Percentiles rank a stretch among this genome's conserved stretches.
Conservation (phyloP, 768 basidiomycete genomes). For the Boletus speciosus region DNA sequence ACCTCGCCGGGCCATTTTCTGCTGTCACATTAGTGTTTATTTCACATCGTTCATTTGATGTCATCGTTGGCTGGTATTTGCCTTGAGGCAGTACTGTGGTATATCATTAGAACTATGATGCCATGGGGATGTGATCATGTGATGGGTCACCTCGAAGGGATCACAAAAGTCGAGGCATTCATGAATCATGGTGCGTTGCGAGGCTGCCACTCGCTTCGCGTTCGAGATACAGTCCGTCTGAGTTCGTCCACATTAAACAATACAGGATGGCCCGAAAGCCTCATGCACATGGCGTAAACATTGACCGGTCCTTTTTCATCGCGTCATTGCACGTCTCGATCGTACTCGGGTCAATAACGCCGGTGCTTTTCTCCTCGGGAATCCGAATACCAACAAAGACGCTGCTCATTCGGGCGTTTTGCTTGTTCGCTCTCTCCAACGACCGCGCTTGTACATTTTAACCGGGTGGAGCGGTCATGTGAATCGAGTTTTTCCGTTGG, state of each 20-base stretch:
- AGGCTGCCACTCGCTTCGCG: slow-evolving; percentile 14
- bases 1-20: too few species aligned
- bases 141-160: too few species aligned
- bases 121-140: too few species aligned
- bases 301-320: background rate
- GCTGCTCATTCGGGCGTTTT: too few species aligned
- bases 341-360: too few species aligned
- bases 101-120: too few species aligned
- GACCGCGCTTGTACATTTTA: too few species aligned
- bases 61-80: background rate
- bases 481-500: background rate
- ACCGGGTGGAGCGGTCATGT: background rate
- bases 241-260: too few species aligned
- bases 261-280: background rate
- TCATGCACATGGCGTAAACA: slow-evolving; percentile 1
- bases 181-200: background rate
- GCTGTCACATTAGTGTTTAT: too few species aligned
- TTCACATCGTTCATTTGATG: background rate
- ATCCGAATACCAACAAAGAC: too few species aligned
- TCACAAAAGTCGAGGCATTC: background rate
- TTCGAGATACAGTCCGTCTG: background rate
- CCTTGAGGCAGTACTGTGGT: background rate
- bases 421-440: too few species aligned
- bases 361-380: too few species aligned
- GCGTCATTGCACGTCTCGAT: background rate